Base-by-base conservation (phyloP, 371 early-diverging fungal species). In the Mucor circinelloides region DNA sequence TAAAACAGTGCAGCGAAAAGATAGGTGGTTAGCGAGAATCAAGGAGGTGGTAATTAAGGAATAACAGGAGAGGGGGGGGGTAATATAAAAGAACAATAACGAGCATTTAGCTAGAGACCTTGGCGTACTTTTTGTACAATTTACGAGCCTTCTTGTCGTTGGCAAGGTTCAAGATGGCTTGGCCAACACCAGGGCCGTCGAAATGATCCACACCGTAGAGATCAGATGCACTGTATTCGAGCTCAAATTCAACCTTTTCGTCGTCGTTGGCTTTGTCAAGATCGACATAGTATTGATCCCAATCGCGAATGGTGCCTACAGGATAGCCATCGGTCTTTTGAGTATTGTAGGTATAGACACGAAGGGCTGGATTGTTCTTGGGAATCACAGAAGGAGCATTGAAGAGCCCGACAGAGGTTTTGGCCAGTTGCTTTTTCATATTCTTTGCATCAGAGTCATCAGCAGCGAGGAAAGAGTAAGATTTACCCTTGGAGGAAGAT, bases 281-380 rank as follows among this genome's bases (percentile, higher is more conserved):
- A 67, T 89, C 82, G 13, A 80, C 66, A 67, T 76, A 87, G 60
- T 84, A 87, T 70, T 89, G 89, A n/a, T 64, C 70, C 74, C 84
- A 87, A 25, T 84, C 80, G 15, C 71, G 40, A 28, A 88, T 67
- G 15, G 66, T 60, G 23, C 86, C 82, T 60, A 67, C 42, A 44
- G 68, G 68, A 15, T 68, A 68, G 12, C 42, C 44, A 12, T 56
- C 54, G 12, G 46, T 31, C 5, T 31, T 25, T 58, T 54, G 17
- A 12, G 73, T 67, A 1, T 79, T 68, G 68, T 86, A 88, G 5
- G 60, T 46, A 66, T 86, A 88, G 9, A 85, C 79, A 31, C 87
- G 81, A 30, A 84, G 58, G 48, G 80, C 81, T 44, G 89, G 86
- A 56, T 87, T 87, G 64, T 81, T 66, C 8, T 62, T 67, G 12